These are phyloP conservation scores for Pleomassaria siparia DNA, from an alignment of 2,329 filamentous ascomycete species.

Conservation along the genomic window DNA sequence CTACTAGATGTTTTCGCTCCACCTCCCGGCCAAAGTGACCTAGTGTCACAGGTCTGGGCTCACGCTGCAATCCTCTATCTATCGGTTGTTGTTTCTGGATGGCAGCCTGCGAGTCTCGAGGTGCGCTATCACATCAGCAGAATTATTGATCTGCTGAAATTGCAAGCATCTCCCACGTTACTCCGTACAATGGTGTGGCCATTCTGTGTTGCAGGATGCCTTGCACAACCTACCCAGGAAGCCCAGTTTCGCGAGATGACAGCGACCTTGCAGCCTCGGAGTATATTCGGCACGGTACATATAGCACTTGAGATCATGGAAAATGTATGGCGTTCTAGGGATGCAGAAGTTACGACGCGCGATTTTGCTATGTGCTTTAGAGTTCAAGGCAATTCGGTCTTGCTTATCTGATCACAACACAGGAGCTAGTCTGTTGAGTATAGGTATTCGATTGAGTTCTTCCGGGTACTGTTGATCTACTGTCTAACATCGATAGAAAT, in stretches of 20 bases:
- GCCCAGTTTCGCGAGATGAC: slow-evolving; percentile 23
- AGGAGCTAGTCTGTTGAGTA: too few species aligned
- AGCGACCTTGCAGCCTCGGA: slow-evolving; percentile 16
- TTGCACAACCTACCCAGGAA: slow-evolving; percentile 15
- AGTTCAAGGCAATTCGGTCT: slow-evolving; percentile 29
- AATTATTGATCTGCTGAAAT: slow-evolving; percentile 13
- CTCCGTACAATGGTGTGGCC: slow-evolving; percentile 37
- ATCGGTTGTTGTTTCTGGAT: slow-evolving; percentile 21
- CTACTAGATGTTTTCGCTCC: slow-evolving; percentile 7
- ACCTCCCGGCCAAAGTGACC: neutral
- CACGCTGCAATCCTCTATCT: slow-evolving; percentile 25
- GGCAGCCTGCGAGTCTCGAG: slow-evolving; percentile 19
- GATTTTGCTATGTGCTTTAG: slow-evolving; percentile 35
- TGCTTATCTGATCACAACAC: slow-evolving; percentile 31
- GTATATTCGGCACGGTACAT: slow-evolving; percentile 26
- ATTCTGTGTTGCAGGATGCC: slow-evolving; percentile 35
- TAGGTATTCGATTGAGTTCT: too few species aligned
- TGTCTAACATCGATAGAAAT: neutral
- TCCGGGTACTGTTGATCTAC: too few species aligned
- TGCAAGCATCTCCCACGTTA: slow-evolving; percentile 15
- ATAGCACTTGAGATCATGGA: slow-evolving; percentile 42
- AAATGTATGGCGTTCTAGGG: slow-evolving; percentile 34
- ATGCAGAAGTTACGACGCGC: slow-evolving; percentile 11
- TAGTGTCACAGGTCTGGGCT: slow-evolving; percentile 21
- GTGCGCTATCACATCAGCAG: slow-evolving; percentile 16